phyloP scores from a whole-genome alignment of 2,329 filamentous ascomycete genomes.

The Colletotrichum spinosum region DNA sequence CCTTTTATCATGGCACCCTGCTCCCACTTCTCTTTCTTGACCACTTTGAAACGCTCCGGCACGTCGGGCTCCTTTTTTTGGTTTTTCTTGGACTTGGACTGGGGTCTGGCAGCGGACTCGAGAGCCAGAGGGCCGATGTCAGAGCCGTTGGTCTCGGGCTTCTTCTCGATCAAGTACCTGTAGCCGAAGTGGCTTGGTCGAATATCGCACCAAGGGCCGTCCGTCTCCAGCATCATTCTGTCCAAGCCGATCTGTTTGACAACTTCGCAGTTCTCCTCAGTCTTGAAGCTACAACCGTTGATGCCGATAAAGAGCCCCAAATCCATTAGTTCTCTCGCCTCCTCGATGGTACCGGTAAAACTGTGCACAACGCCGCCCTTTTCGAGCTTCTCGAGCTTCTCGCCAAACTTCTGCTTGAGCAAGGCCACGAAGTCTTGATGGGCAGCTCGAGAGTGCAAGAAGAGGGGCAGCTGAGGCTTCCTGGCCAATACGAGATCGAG shows the following conservation, averaged over 20 bases:
- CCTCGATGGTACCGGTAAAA: slow-evolving; percentile 89
- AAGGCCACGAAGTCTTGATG: slow-evolving; percentile 85
- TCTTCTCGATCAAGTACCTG: slow-evolving; percentile 69
- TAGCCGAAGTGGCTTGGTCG: slow-evolving; percentile 88
- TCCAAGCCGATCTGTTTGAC: slow-evolving; percentile 84
- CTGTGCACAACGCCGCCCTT: slow-evolving; percentile 90
- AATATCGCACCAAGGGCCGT: slow-evolving; percentile 98
- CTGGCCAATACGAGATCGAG: slow-evolving; percentile 78
- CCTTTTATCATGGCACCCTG: slow-evolving; percentile 93
- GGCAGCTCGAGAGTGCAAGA: slow-evolving; percentile 91
- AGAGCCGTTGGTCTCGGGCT: slow-evolving; percentile 44
- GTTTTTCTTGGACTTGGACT: slow-evolving; percentile 58
- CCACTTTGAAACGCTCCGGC: slow-evolving; percentile 79
- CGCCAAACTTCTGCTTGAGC: slow-evolving; percentile 68
- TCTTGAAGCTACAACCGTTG: slow-evolving; percentile 97
- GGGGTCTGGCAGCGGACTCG: slow-evolving; percentile 41
- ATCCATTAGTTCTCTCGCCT: slow-evolving; percentile 84
- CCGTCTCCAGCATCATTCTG: slow-evolving; percentile 91
- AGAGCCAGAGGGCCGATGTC: slow-evolving; percentile 31
- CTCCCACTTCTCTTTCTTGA: slow-evolving; percentile 97
- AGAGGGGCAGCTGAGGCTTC: slow-evolving; percentile 84
- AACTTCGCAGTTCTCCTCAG: slow-evolving; percentile 87
- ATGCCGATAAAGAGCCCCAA: slow-evolving; percentile 92
- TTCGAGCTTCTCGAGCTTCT: slow-evolving; percentile 73
- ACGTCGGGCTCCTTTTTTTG: slow-evolving; percentile 74